A percentile compares a stretch with the other conserved stretches of the same genome.
phyloP scores from a whole-genome alignment of 1,284 basidiomycete genomes.

The Sanguinoderma infundibulare region DNA sequence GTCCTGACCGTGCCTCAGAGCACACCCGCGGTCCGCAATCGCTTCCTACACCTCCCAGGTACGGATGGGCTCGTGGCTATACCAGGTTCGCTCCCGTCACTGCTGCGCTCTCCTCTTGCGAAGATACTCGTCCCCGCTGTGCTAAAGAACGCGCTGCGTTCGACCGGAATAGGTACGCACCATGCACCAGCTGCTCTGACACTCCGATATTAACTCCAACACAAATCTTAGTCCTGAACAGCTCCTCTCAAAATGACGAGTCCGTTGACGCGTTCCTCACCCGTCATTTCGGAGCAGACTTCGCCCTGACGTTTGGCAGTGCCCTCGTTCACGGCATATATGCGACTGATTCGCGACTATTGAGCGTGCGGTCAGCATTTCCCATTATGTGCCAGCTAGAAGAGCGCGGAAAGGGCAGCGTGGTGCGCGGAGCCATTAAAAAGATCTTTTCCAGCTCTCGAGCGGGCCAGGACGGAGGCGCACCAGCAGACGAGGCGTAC shows the following conservation, averaged over 20 bases:
- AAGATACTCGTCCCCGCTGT: constrained; percentile 57
- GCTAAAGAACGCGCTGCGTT: constrained; percentile 58
- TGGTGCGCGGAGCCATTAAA: constrained; percentile 67
- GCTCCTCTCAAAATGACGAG: constrained; percentile 60
- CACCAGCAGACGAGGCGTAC: constrained; percentile 41
- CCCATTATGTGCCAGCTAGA: constrained; percentile 76
- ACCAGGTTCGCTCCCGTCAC: constrained; percentile 47
- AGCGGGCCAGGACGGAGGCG: constrained; percentile 17
- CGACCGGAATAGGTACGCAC: not conserved
- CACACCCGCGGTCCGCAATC: constrained; percentile 73
- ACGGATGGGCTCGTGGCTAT: constrained; percentile 47
- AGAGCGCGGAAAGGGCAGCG: constrained; percentile 65
- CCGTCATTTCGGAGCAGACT: constrained; percentile 73
- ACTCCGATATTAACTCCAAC: not conserved
- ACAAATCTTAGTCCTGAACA: constrained; percentile 3
- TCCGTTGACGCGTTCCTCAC: constrained; percentile 81
- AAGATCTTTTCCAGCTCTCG: constrained; percentile 26
- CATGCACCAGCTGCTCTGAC: not conserved
- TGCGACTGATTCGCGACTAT: constrained; percentile 77
- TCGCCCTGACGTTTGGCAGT: constrained; percentile 80
- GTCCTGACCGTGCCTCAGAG: constrained; percentile 68
- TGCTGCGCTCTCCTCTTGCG: constrained; percentile 51
- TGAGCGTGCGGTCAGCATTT: constrained; percentile 84
- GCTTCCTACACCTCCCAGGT: constrained; percentile 73
- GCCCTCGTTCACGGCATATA: constrained; percentile 94